phyloP scores from a whole-genome alignment of 495 filamentous ascomycete genomes.

The Talaromyces ruber region DNA sequence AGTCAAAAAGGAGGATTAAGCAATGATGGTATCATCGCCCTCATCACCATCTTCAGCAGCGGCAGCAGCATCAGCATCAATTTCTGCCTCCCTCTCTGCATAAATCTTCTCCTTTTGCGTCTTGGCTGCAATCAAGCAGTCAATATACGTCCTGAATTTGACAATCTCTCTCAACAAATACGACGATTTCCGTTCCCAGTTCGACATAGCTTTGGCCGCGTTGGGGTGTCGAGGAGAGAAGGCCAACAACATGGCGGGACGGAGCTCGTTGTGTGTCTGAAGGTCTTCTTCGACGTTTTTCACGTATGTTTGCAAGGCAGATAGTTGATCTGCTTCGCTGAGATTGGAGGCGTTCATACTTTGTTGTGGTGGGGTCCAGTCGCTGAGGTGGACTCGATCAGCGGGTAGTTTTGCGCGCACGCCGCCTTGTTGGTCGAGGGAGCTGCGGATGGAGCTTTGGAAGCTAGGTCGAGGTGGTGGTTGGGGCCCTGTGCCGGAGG shows the following conservation, averaged over 20 bases:
- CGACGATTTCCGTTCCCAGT: constrained; percentile 93
- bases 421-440: constrained; percentile 54
- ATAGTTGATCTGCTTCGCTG: constrained; percentile 72
- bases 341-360: constrained; percentile 76
- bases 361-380: constrained; percentile 90
- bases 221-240: constrained; percentile 86
- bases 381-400: constrained; percentile 74
- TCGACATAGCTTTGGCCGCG: constrained; percentile 71
- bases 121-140: constrained; percentile 57
- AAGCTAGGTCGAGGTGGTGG: constrained; percentile 44
- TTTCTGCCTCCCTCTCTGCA: constrained; percentile 14
- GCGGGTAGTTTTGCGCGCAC: constrained; percentile 66
- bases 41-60: not conserved
- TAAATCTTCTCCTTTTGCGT: constrained; percentile 46
- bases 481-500: constrained; percentile 18
- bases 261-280: constrained; percentile 75
- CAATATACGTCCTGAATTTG: constrained; percentile 93
- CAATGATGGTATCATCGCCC: not conserved
- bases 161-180: constrained; percentile 92
- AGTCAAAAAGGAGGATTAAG: not conserved
- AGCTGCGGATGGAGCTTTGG: constrained; percentile 64
- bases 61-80: constrained; percentile 8
- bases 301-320: constrained; percentile 68
- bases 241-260: constrained; percentile 75
- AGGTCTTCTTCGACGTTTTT: constrained; percentile 80